These are phyloP conservation scores for Scleromitrula shiraiana DNA, from an alignment of 2,329 filamentous ascomycete genomes.

Conservation along the genomic window DNA sequence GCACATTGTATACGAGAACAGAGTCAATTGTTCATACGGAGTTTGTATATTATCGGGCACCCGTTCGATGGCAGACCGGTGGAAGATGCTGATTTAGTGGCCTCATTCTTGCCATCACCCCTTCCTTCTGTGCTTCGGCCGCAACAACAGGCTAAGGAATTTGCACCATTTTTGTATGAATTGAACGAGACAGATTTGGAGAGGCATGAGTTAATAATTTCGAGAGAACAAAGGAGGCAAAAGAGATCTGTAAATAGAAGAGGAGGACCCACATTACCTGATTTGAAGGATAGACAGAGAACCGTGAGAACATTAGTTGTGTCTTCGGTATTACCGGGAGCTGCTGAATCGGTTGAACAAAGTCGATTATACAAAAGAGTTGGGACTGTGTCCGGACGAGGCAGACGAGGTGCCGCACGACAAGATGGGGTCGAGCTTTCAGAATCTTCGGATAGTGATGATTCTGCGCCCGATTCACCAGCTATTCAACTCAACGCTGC, in stretches of 20 bases:
- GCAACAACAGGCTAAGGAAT: constrained; percentile 89
- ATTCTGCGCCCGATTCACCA: constrained; percentile 80
- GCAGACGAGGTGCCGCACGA: constrained; percentile 46
- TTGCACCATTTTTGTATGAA: constrained; percentile 87
- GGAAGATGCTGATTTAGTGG: constrained; percentile 82
- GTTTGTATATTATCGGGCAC: constrained; percentile 86
- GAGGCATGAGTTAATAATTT: constrained; percentile 84
- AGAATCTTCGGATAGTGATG: constrained; percentile 87
- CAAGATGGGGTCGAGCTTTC: constrained; percentile 51
- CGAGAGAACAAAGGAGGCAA: constrained; percentile 85
- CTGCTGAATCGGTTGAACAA: constrained; percentile 70
- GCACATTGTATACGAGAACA: constrained; percentile 97
- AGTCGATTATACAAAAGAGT: constrained; percentile 80
- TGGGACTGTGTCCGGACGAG: constrained; percentile 45
- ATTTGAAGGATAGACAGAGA: constrained; percentile 87
- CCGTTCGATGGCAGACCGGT: constrained; percentile 90
- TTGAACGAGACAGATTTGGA: constrained; percentile 86
- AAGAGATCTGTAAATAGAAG: constrained; percentile 92
- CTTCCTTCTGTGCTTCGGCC: constrained; percentile 78
- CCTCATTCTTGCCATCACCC: constrained; percentile 80
- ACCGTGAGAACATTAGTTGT: constrained; percentile 90
- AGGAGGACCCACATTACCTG: constrained; percentile 87
- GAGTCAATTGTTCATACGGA: constrained; percentile 86
- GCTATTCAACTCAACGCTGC: constrained; percentile 63
- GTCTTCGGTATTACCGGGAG: constrained; percentile 84